Evolutionary conservation across 805 yeast species (phyloP), one percentile per base, ranked within the genome.

Genomic region (Yarrowia bubula): DNA sequence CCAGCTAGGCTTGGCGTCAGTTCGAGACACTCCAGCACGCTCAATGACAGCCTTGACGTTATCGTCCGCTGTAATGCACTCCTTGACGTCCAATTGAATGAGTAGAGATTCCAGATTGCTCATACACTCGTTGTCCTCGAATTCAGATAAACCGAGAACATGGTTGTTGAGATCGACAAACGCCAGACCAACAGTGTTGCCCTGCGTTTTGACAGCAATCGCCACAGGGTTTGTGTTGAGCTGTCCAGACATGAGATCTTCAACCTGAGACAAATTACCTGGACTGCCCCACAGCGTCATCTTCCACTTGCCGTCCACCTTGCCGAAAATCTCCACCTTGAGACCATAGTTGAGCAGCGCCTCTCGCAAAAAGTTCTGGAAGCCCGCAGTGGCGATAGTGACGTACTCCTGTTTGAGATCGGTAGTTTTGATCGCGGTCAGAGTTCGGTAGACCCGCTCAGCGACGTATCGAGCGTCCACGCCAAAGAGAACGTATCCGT

Each of bases 41-140:
- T 89, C 89, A 67, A 93, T 79, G 22, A 90, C 86, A 68, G 86
- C 89, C 22, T 78, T 78, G 64, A 93, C 78, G 73, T 91, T 92
- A 5, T 83, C 76, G 65, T 84, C 88, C 28, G 77, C 81, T 33
- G 74, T 75, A 14, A 95, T 73, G 44, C 91, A 86, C 73, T 95
- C 99, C 71, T 88, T 90, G 7, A 92, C 90, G 18, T 96, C 97
- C 39, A 92, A 78, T 74, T 95, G 99, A 69, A 95, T 88, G 66
- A 92, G 75, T 58, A 92, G 80, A 53, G 96, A 86, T 74, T 95
- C 98, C 68, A 93, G 75, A 72, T 92, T 93, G 1, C 96, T 86
- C 70, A 84, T 92, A 9, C 91, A 80, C 55, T 93, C 98, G 72
- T 90, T 92, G 74, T 95, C 99, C 9, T 83, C 83, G 68, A 93